phyloP scores from a whole-genome alignment of 345 rosid species.

The Brassica juncea region DNA sequence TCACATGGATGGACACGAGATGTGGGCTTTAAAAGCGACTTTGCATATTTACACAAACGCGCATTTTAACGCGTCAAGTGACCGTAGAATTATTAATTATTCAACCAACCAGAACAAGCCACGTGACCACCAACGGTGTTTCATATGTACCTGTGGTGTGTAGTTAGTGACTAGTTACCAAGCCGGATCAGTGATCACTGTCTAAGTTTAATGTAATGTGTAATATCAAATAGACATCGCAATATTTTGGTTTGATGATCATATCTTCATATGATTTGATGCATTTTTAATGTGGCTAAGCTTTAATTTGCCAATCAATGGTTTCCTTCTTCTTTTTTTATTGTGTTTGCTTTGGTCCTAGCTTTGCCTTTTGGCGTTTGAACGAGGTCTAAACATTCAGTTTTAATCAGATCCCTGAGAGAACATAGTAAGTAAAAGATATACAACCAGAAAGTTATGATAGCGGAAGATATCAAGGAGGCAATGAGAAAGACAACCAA shows the following conservation, averaged over 20 bases:
- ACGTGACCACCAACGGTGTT: neutral
- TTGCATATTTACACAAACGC: neutral
- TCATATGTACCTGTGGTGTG: no score
- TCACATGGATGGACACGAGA: neutral
- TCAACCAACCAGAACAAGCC: constrained; percentile 19
- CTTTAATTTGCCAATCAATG: neutral
- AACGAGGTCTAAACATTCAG: neutral
- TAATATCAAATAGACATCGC: neutral
- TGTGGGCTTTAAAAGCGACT: neutral
- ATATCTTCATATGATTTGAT: neutral
- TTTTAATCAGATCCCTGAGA: neutral
- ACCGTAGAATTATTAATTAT: neutral
- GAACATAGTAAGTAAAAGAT: neutral
- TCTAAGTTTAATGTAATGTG: neutral
- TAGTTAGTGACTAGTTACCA: no score
- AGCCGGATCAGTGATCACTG: neutral
- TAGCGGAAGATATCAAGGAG: neutral
- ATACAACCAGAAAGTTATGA: neutral
- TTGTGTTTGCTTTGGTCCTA: neutral
- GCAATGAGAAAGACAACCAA: neutral
- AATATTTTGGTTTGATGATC: neutral
- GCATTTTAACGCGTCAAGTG: constrained; percentile 8
- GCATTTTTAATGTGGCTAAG: neutral
- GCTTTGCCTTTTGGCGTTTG: neutral
- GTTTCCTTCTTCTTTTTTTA: neutral